These are phyloP conservation scores for Pneumocystis canis DNA, from an alignment of 1,139 yeast genomes.

Conservation along the genomic window DNA sequence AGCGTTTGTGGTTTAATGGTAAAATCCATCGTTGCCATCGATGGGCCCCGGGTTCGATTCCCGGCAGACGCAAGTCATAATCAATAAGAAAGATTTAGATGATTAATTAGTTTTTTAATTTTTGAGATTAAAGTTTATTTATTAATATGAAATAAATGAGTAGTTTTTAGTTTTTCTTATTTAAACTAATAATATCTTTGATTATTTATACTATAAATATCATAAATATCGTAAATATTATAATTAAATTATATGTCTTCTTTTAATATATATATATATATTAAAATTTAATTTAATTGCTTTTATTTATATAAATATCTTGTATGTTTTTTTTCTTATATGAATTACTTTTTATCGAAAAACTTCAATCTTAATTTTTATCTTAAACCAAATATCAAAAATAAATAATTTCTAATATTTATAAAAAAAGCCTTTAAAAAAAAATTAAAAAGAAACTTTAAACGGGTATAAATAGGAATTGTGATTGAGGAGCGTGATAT, in stretches of 20 bases:
- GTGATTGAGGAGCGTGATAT: neutral
- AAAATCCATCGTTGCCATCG: constrained; percentile 41
- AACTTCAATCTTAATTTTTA: neutral
- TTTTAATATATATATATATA: too few species aligned
- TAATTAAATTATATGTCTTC: too few species aligned
- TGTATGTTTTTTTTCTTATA: neutral
- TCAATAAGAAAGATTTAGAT: too few species aligned
- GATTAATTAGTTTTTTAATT: neutral
- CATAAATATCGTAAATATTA: too few species aligned
- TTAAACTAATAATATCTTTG: too few species aligned
- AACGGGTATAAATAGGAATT: neutral
- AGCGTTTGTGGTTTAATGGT: constrained; percentile 39
- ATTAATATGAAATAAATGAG: too few species aligned
- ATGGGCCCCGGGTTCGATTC: constrained; percentile 43
- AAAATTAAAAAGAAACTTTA: neutral
- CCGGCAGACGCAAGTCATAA: constrained; percentile 33
- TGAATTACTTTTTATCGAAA: neutral
- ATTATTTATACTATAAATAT: too few species aligned
- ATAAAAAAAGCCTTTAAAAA: neutral
- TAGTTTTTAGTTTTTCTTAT: too few species aligned
- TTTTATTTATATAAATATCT: too few species aligned
- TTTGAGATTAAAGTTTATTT: neutral
- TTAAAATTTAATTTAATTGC: neutral
- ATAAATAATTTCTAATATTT: neutral
- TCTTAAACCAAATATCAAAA: neutral